Conservation (phyloP, 2,329 filamentous ascomycete genomes). For the Juglanconis oblonga region DNA sequence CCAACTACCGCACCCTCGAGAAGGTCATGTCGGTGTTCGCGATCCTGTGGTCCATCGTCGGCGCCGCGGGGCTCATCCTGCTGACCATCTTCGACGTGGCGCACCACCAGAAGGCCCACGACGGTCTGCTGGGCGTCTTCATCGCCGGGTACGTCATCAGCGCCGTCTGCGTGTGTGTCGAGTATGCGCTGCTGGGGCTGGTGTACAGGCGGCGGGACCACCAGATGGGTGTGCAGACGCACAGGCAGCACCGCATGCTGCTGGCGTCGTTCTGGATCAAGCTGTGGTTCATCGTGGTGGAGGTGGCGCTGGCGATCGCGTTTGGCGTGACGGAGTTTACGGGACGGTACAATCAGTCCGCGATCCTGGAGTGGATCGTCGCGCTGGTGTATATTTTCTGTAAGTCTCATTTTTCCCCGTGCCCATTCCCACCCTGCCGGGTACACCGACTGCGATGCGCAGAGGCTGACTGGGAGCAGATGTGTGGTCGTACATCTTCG, state of each 20-base stretch:
- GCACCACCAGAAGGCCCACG: constrained; percentile 61
- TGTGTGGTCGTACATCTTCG: constrained; percentile 10
- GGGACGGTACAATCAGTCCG: constrained; percentile 58
- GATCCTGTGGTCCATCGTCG: constrained; percentile 64
- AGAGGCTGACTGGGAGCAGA: neutral
- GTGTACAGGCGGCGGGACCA: constrained; percentile 44
- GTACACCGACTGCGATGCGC: too few relatives aligned
- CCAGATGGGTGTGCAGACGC: constrained; percentile 68
- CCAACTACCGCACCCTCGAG: constrained; percentile 60
- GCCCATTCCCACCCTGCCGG: too few relatives aligned
- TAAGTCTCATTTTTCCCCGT: constrained; percentile 64
- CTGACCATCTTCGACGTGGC: constrained; percentile 78
- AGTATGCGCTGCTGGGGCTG: constrained; percentile 42
- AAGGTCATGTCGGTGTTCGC: constrained; percentile 56
- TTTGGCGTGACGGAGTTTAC: constrained; percentile 58
- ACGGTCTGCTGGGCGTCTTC: constrained; percentile 72
- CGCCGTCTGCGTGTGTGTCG: constrained; percentile 78
- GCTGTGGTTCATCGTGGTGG: constrained; percentile 72
- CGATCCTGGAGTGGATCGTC: constrained; percentile 71
- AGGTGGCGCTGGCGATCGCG: constrained; percentile 65
- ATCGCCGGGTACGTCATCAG: constrained; percentile 78
- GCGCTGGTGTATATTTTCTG: constrained; percentile 82
- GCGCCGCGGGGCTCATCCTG: constrained; percentile 72
- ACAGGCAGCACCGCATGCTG: constrained; percentile 69
- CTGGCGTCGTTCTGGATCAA: constrained; percentile 79